phyloP scores from a whole-genome alignment of 2,329 filamentous ascomycete genomes.

The Phaeophleospora eucalypticola region DNA sequence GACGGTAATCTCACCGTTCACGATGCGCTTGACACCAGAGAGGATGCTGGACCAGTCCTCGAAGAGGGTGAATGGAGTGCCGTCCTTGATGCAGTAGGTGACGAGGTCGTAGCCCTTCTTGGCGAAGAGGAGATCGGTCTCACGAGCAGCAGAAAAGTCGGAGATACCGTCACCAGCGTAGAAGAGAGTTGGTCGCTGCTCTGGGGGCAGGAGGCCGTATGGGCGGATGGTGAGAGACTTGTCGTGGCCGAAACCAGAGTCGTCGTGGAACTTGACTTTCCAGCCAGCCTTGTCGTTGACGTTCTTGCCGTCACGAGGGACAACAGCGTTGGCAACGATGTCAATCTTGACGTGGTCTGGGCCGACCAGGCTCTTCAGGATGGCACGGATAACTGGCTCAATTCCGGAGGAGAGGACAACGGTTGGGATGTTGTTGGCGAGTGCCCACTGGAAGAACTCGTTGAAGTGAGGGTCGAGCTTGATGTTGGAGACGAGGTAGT shows the following conservation, averaged over 20 bases:
- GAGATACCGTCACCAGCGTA: constrained; percentile 95
- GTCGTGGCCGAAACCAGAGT: constrained; percentile 90
- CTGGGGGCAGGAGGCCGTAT: constrained; percentile 68
- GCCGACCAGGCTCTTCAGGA: constrained; percentile 78
- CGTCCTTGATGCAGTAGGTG: constrained; percentile 76
- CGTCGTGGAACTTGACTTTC: constrained; percentile 84
- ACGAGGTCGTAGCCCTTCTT: constrained; percentile 89
- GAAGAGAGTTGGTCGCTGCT: constrained; percentile 74
- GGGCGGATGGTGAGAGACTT: constrained; percentile 88
- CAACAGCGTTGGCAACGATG: constrained; percentile 85
- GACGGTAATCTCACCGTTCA: constrained; percentile 66
- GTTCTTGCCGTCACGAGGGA: constrained; percentile 61
- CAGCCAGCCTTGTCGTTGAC: constrained; percentile 80
- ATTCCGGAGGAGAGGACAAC: constrained; percentile 91
- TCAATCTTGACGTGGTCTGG: constrained; percentile 72
- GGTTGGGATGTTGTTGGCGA: constrained; percentile 78
- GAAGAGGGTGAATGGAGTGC: constrained; percentile 84
- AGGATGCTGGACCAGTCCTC: constrained; percentile 78
- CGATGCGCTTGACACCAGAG: constrained; percentile 69
- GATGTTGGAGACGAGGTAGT: constrained; percentile 75
- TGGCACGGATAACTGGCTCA: constrained; percentile 81
- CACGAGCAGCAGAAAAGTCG: constrained; percentile 83
- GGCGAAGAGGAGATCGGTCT: constrained; percentile 90
- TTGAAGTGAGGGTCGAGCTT: constrained; percentile 83
- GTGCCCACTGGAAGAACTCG: constrained; percentile 80